phyloP scores from a whole-genome alignment of 2,329 filamentous ascomycete species.

The Calonectria crousiana region DNA sequence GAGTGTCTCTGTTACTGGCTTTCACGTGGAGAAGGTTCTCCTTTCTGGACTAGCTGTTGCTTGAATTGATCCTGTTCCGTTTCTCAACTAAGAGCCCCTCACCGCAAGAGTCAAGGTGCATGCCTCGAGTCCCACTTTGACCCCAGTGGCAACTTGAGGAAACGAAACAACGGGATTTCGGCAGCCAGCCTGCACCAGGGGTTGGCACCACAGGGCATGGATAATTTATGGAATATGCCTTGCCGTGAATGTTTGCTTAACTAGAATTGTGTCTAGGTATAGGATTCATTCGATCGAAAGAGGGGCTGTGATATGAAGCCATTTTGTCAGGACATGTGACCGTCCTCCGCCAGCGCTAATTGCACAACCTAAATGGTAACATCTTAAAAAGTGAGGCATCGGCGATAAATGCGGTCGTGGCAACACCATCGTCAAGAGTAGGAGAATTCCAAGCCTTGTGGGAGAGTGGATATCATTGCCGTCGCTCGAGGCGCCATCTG shows the following conservation, averaged over 20 bases:
- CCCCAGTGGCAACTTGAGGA: background rate
- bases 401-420: conserved; percentile 31
- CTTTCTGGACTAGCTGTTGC: conserved; percentile 16
- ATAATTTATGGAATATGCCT: background rate
- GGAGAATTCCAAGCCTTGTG: conserved; percentile 11
- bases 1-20: background rate
- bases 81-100: conserved; percentile 2
- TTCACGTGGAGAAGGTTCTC: conserved; percentile 8
- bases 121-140: conserved; percentile 7
- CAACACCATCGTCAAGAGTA: background rate
- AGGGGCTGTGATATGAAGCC: conserved; percentile 6
- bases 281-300: background rate
- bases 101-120: background rate
- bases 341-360: conserved; percentile 6
- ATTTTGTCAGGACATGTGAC: conserved; percentile 5
- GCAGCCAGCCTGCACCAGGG: conserved; percentile 1
- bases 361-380: background rate
- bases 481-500: conserved; percentile 13
- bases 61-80: background rate
- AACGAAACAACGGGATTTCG: conserved; percentile 22
- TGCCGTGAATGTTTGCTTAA: background rate
- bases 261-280: background rate
- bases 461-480: conserved; percentile 4
- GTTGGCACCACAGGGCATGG: background rate
- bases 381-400: conserved; percentile 11